Evolutionary conservation across 1,284 basidiomycete genomes (phyloP), one percentile per base, ranked within the genome.

Genomic region (Mycosarcoma mackinlayi): DNA sequence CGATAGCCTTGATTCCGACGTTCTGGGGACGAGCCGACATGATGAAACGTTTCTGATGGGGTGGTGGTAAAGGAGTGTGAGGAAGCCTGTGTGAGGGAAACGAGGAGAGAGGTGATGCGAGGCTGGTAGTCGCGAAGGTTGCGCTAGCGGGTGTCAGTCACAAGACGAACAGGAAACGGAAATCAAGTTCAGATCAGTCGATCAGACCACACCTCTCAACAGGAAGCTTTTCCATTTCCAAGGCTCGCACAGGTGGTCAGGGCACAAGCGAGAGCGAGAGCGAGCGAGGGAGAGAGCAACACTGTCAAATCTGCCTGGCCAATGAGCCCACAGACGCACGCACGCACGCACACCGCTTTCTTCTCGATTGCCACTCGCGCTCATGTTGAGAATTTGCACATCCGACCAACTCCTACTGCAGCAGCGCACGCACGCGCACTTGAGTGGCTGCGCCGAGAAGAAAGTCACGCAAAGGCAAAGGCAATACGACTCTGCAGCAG

Each of bases 1-100:
- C 93, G 84, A 95, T 88, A 60, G 87, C 93, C 73, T 94, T 89
- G 84, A 95, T 90, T 84, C 93, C 93, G 77, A 95, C 92, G 85
- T 95, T 92, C 86, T 89, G 88, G 70, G 93, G 92, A 78, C 92
- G 91, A 35, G 59, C 44, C 52, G 73, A 60, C 73, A 77, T 75
- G 48, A 51, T 71, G 63, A 51, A 60, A 60, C 48, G 57, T 45
- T 23, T n/a, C n/a, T 40, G 45, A n/a, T 25, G 30, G 37, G 19
- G 24, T 23, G 34, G 11, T 31, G 27, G 48, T 48, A 51, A 56
- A 53, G 45, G 60, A 57, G 56, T 39, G 55, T 58, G 56, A 41
- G n/a, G 38, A 21, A 64, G 55, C 52, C 41, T 59, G 51, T 66
- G 35, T 39, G 18, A 59, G 42, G 47, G n/a, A 9, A 14, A 6